Percentiles rank a stretch among this genome's conserved stretches.
These are phyloP conservation scores for Acidomyces sp. DNA, from an alignment of 495 filamentous ascomycete genomes.

Conservation along the genomic window DNA sequence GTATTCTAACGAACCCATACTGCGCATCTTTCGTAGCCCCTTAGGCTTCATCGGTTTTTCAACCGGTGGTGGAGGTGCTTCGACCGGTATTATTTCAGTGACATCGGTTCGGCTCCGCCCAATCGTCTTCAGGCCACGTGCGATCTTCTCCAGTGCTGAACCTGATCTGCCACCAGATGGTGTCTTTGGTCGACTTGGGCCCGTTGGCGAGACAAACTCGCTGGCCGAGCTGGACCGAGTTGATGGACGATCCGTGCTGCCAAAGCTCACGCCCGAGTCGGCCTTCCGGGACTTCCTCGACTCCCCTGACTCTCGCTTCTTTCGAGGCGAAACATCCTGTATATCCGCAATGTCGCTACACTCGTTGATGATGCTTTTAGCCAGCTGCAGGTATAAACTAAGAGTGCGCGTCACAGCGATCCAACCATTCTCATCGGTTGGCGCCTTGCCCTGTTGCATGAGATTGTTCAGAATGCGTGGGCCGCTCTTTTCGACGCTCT, in stretches of 20 bases:
- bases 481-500: conserved; percentile 45
- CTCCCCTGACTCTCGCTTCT: neutral
- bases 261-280: conserved; percentile 54
- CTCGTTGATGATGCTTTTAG: conserved; percentile 50
- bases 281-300: conserved; percentile 39
- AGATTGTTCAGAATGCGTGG: conserved; percentile 42
- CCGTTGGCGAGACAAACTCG: conserved; percentile 12
- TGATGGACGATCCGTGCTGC: conserved; percentile 29
- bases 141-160: conserved; percentile 46
- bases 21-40: conserved; percentile 29
- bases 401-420: conserved; percentile 38
- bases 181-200: conserved; percentile 21
- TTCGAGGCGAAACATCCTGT: conserved; percentile 30
- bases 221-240: conserved; percentile 28
- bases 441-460: conserved; percentile 38
- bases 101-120: conserved; percentile 11
- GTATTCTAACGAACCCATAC: conserved; percentile 22
- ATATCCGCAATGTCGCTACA: conserved; percentile 40
- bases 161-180: conserved; percentile 20
- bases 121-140: conserved; percentile 42
- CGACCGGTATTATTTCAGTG: conserved; percentile 9
- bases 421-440: conserved; percentile 46
- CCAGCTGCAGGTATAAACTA: conserved; percentile 47
- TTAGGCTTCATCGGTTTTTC: conserved; percentile 16
- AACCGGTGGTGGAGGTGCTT: neutral